Percentiles rank a stretch among this genome's conserved stretches.
Conservation (phyloP, 805 yeast species). For the Candida manassasensis region DNA sequence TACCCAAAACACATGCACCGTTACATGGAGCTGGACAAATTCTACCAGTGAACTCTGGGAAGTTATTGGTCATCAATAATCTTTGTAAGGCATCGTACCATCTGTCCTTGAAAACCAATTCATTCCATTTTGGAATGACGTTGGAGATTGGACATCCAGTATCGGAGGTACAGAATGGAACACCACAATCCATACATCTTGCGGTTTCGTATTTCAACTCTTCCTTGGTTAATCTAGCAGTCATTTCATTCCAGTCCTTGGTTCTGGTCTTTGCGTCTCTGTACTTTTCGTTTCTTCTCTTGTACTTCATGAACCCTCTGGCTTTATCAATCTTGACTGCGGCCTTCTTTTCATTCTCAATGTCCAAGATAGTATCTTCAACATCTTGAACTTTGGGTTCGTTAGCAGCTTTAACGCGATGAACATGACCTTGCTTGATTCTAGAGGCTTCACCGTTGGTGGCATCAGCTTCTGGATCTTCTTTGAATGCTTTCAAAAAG, state of each 20-base stretch:
- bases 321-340: slow-evolving; percentile 66
- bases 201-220: slow-evolving; percentile 92
- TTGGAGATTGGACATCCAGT: slow-evolving; percentile 98
- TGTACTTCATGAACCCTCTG: slow-evolving; percentile 91
- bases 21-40: slow-evolving; percentile 99
- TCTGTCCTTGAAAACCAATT: slow-evolving; percentile 87
- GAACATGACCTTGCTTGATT: slow-evolving; percentile 48
- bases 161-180: slow-evolving; percentile 97
- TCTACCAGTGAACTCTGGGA: slow-evolving; percentile 98
- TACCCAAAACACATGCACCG: slow-evolving; percentile 90
- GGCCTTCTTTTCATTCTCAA: slow-evolving; percentile 59
- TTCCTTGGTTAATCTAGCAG: slow-evolving; percentile 73
- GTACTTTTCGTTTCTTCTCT: slow-evolving; percentile 82
- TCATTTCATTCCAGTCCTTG: slow-evolving; percentile 89
- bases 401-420: slow-evolving; percentile 18
- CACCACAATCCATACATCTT: slow-evolving; percentile 99
- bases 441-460: slow-evolving; percentile 82
- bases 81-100: slow-evolving; percentile 94
- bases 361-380: slow-evolving; percentile 81
- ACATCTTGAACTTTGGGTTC: slow-evolving; percentile 89
- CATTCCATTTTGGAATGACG: slow-evolving; percentile 97
- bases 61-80: slow-evolving; percentile 91
- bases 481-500: slow-evolving; percentile 66
- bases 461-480: slow-evolving; percentile 79
- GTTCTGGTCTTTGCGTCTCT: slow-evolving; percentile 72